A percentile compares a stretch with the other conserved stretches of the same genome.
phyloP scores from a whole-genome alignment of 2,329 filamentous ascomycete species.

The Cryoendolithus antarcticus region DNA sequence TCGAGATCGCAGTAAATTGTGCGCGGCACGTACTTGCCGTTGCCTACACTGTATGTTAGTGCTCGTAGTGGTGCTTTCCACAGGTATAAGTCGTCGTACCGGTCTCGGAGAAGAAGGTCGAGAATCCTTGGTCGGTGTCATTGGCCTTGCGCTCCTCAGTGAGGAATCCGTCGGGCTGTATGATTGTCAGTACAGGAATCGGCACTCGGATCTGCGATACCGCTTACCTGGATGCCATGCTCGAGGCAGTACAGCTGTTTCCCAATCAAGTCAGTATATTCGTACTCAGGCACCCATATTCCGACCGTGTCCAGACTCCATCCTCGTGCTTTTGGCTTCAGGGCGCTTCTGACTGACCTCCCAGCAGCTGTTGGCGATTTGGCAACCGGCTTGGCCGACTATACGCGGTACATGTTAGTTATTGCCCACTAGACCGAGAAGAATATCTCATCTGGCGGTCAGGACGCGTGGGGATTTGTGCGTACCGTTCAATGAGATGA shows the following conservation, averaged over 20 bases:
- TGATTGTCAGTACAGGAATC: conserved; percentile 11
- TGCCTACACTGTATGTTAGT: conserved; percentile 44
- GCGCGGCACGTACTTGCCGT: conserved; percentile 97
- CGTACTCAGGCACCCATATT: conserved; percentile 21
- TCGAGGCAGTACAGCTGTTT: conserved; percentile 96
- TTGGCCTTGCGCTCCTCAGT: conserved; percentile 93
- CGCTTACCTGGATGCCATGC: conserved; percentile 91
- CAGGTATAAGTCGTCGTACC: conserved; percentile 45
- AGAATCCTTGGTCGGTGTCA: conserved; percentile 94
- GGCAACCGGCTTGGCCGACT: conserved; percentile 99
- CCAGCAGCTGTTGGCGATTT: conserved; percentile 99
- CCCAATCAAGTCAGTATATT: conserved; percentile 18
- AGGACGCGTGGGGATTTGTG: conserved; percentile 24
- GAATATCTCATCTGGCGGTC: conserved; percentile 23
- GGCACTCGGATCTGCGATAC: conserved; percentile 1
- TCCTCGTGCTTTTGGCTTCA: conserved; percentile 11
- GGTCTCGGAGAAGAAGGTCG: conserved; percentile 99
- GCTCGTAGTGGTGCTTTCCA: conserved; percentile 85
- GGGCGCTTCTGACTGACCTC: conserved; percentile 92
- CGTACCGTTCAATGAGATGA: conserved; percentile 98
- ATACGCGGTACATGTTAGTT: conserved; percentile 27
- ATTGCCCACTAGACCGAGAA: too few relatives aligned
- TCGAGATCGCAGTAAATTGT: conserved; percentile 99
- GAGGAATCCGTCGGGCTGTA: conserved; percentile 91
- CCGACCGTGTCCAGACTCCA: conserved; percentile 4